Evolutionary conservation across 2,329 filamentous ascomycete species (phyloP), one percentile per base, ranked within the genome.

Genomic region (Aurifilum marmelostoma): DNA sequence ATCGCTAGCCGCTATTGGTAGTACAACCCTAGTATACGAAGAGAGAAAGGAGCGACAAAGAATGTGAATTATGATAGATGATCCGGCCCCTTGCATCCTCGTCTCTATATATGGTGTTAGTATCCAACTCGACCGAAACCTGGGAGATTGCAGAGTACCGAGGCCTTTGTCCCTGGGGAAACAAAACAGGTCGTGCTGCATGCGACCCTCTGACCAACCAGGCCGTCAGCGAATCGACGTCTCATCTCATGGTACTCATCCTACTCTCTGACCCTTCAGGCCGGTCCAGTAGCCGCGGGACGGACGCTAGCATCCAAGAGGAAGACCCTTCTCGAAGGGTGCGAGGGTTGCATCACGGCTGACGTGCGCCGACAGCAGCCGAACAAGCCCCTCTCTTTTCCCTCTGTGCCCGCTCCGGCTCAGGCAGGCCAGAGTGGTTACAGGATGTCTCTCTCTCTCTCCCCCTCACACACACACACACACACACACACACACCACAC

Each of bases 201-300:
- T 56, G 52, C 52, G 24, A 56, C 27, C 52, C 52, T 32, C 24
- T 3, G 12, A 56, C 24, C 27, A 29, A 29, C 27, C 52, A 18
- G 52, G 14, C 27, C 27, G 52, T 56, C 52, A 32, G 29, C 52
- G 32, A 16, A 27, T 54, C 11, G 21, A 24, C 50, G 27, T 56
- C 52, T 29, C 52, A 29, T 32, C 52, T 56, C 52, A 56, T 32
- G 43, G 43, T 47, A n/a, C 52, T 56, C 52, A 29, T 56, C 52
- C 34, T 8, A 4, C 34, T 56, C 52, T 18, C 27, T 56, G 24
- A 29, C 52, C 52, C 24, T 32, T 56, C 24, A 56, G 52, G 12
- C 52, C 52, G 24, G 52, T 29, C 24, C 27, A 56, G 32, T 29
- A 56, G 52, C 52, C 52, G 52, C 24, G 14, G 12, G 24, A 29